Evolutionary conservation across 1,139 yeast genomes (phyloP).

Genomic region (Schwanniomyces etchellsii): DNA sequence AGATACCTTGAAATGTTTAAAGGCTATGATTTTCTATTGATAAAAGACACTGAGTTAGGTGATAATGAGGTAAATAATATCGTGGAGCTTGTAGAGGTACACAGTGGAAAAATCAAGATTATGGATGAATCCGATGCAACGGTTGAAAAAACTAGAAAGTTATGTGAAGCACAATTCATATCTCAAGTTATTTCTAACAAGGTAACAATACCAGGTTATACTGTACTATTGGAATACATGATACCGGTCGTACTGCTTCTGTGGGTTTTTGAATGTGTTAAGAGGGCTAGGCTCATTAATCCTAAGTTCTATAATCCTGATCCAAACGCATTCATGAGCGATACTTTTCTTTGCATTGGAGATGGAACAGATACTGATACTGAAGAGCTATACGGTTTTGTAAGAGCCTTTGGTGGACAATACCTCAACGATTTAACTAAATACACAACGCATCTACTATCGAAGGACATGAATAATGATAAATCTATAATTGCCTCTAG

Average conservation of each 20-base stretch:
- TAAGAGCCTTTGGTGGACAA: constrained; percentile 71
- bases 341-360: constrained; percentile 54
- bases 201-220: not conserved
- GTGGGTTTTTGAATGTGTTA: constrained; percentile 57
- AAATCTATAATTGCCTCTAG: constrained; percentile 38
- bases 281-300: constrained; percentile 40
- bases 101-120: too few relatives aligned
- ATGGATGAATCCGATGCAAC: too few relatives aligned
- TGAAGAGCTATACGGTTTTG: constrained; percentile 62
- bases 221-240: constrained; percentile 21
- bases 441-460: constrained; percentile 73
- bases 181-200: constrained; percentile 54
- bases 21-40: not conserved
- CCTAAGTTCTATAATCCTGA: constrained; percentile 61
- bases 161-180: too few relatives aligned
- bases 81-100: too few relatives aligned
- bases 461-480: constrained; percentile 50
- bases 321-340: constrained; percentile 57
- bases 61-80: too few relatives aligned
- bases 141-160: too few relatives aligned
- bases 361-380: constrained; percentile 57
- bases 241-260: constrained; percentile 63
- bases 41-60: too few relatives aligned
- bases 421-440: constrained; percentile 58
- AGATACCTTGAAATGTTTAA: too few relatives aligned